These are phyloP conservation scores for Takashimella koratensis DNA, from an alignment of 1,284 basidiomycete species.

Conservation along the genomic window DNA sequence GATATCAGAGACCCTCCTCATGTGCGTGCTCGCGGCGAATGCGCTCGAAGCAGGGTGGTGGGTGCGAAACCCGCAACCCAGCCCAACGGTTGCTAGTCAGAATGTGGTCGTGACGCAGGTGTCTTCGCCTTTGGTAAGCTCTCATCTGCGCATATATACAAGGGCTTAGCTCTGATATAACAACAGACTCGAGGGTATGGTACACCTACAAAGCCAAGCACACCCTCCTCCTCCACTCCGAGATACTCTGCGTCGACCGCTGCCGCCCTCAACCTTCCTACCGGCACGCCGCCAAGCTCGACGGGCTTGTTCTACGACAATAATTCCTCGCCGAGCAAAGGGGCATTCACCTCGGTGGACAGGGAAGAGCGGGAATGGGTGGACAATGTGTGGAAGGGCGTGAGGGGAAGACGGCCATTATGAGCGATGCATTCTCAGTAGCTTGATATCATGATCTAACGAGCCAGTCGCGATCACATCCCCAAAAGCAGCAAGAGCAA, in stretches of 20 bases:
- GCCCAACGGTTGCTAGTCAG: conserved; percentile 3
- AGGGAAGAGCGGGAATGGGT: conserved; percentile 45
- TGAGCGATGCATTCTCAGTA: background rate
- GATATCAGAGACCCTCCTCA: conserved; percentile 24
- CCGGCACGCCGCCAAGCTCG: conserved; percentile 7
- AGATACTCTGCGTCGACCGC: background rate
- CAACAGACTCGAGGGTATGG: conserved; percentile 11
- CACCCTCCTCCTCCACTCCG: conserved; percentile 1
- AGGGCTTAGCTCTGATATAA: background rate
- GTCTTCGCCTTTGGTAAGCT: conserved; percentile 40
- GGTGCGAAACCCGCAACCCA: conserved; percentile 23
- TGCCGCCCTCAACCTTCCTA: background rate
- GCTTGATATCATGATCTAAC: conserved; percentile 16
- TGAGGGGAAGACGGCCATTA: conserved; percentile 16
- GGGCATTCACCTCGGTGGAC: conserved; percentile 22
- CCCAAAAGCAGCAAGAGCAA: conserved; percentile 42
- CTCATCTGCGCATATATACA: no score
- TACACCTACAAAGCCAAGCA: conserved; percentile 5
- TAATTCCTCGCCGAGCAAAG: conserved; percentile 9
- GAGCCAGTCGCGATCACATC: conserved; percentile 12
- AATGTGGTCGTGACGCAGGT: conserved; percentile 20
- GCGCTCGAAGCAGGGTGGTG: conserved; percentile 30
- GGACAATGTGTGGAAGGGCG: conserved; percentile 44
- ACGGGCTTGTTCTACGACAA: conserved; percentile 37
- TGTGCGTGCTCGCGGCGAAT: conserved; percentile 25